A percentile compares a stretch with the other conserved stretches of the same genome.
Conservation (phyloP, 768 basidiomycete species). For the Suillus decipiens region DNA sequence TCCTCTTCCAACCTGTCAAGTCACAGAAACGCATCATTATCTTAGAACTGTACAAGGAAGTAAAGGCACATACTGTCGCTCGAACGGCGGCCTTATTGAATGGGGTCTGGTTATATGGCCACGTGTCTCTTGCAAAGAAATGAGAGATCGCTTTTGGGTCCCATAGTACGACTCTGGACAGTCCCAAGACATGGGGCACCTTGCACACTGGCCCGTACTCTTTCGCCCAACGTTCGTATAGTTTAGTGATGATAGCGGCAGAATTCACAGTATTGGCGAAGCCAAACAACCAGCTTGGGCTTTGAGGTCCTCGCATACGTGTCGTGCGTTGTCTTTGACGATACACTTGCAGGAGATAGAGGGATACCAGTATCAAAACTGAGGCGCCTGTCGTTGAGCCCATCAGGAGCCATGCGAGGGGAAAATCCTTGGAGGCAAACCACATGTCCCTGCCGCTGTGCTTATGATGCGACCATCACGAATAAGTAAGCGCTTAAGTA, state of each 20-base stretch:
- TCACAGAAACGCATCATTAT: background rate
- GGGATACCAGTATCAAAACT: background rate
- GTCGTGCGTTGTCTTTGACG: constrained; percentile 19
- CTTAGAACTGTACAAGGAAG: background rate
- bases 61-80: constrained; percentile 34
- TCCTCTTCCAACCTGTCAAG: constrained; percentile 24
- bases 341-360: background rate
- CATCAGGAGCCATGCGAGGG: background rate
- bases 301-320: constrained; percentile 41
- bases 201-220: constrained; percentile 46
- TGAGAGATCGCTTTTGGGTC: constrained; percentile 50
- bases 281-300: constrained; percentile 44
- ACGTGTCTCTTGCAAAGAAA: constrained; percentile 51
- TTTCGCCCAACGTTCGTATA: constrained; percentile 45
- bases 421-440: background rate
- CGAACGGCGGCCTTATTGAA: constrained; percentile 39
- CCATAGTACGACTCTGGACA: constrained; percentile 35
- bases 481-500: background rate
- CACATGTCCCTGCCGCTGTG: background rate
- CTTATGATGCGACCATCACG: background rate
- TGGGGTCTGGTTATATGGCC: constrained; percentile 41
- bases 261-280: constrained; percentile 26
- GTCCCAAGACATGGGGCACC: constrained; percentile 38
- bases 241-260: constrained; percentile 25
- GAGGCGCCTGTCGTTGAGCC: background rate